phyloP scores from a whole-genome alignment of 352 stramenopile species.

The Pythium oligandrum region DNA sequence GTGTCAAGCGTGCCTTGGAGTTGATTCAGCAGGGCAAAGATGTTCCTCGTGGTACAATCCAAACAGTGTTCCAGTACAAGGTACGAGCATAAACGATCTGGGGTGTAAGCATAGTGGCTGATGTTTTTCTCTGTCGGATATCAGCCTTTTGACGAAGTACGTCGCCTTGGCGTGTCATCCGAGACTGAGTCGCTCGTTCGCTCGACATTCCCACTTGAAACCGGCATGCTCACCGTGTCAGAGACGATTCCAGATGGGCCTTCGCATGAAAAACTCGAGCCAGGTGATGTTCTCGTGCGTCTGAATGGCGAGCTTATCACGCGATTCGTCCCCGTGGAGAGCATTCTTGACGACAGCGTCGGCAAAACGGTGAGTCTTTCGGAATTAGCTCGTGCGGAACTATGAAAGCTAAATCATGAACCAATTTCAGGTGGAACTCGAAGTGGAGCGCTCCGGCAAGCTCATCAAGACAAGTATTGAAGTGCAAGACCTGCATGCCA shows the following conservation, averaged over 20 bases:
- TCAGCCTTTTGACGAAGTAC: slow-evolving; percentile 87
- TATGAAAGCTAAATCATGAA: too few relatives aligned
- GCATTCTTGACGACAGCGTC: slow-evolving; percentile 75
- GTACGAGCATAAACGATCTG: slow-evolving; percentile 1
- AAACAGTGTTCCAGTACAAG: slow-evolving; percentile 89
- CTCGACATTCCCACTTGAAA: slow-evolving; percentile 73
- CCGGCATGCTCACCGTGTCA: slow-evolving; percentile 88
- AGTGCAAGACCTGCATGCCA: slow-evolving; percentile 81
- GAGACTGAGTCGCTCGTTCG: slow-evolving; percentile 78
- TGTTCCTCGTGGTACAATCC: slow-evolving; percentile 83
- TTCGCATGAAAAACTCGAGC: slow-evolving; percentile 73
- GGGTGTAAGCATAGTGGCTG: too few relatives aligned
- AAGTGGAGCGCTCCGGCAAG: slow-evolving; percentile 78
- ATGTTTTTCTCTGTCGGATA: not conserved
- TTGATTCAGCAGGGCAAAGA: slow-evolving; percentile 61
- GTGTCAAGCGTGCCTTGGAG: slow-evolving; percentile 85
- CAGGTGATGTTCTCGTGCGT: slow-evolving; percentile 86
- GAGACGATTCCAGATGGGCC: slow-evolving; percentile 81
- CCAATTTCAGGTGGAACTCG: slow-evolving; percentile 50
- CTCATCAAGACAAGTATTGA: slow-evolving; percentile 52
- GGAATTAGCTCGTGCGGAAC: too few relatives aligned
- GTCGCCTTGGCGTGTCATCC: slow-evolving; percentile 68
- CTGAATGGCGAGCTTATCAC: slow-evolving; percentile 81
- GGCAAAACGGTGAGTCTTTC: slow-evolving; percentile 39
- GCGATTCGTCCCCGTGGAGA: slow-evolving; percentile 85